phyloP scores from a whole-genome alignment of 352 stramenopile genomes.

The Pythium scleroteichum region DNA sequence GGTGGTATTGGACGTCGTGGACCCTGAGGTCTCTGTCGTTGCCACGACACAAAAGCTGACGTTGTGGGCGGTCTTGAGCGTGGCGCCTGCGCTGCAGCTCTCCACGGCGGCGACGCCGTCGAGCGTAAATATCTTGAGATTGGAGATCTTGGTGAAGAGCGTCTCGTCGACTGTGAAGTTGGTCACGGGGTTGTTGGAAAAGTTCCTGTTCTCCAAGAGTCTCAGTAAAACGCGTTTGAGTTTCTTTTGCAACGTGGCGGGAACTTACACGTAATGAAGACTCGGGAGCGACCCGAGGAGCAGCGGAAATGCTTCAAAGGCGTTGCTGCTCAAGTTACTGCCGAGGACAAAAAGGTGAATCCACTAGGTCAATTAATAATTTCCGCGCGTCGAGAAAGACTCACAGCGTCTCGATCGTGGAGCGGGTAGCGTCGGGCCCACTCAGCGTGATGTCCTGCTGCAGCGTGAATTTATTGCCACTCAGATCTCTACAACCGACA shows the following conservation, averaged over 20 bases:
- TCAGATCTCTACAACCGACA: constrained; percentile 1
- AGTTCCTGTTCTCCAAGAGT: background rate
- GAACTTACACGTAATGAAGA: background rate
- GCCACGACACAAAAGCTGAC: background rate
- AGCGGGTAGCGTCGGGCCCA: background rate
- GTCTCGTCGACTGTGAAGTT: constrained; percentile 1
- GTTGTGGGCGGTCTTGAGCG: background rate
- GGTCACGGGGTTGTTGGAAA: constrained; percentile 6
- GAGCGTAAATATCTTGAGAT: background rate
- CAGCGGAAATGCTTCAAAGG: constrained; percentile 1
- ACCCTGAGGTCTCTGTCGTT: background rate
- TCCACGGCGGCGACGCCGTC: background rate
- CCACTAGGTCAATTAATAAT: no score
- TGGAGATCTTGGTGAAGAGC: background rate
- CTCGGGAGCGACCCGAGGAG: background rate
- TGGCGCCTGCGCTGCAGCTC: background rate
- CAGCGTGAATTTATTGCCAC: constrained; percentile 1
- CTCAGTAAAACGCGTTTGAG: background rate
- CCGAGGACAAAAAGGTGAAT: background rate
- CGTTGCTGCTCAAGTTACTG: constrained; percentile 6
- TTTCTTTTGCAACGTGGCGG: no score
- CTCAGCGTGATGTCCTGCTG: background rate
- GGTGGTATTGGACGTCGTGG: no score
- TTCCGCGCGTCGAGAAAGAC: background rate
- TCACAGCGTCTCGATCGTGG: constrained; percentile 4